phyloP scores from a whole-genome alignment of 345 rosid genomes.

The Hibiscus syriacus region DNA sequence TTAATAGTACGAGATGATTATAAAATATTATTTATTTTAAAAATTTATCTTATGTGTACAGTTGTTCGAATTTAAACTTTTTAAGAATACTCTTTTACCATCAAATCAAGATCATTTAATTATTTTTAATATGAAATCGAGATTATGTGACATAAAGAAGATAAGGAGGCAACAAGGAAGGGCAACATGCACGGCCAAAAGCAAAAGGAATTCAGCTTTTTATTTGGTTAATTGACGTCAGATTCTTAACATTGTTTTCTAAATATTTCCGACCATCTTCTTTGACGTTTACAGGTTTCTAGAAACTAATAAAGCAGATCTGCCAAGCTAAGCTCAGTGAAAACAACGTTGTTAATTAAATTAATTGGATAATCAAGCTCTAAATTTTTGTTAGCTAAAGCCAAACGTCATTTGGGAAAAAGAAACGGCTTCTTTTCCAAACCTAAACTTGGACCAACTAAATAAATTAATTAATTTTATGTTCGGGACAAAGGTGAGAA shows the following conservation, averaged over 20 bases:
- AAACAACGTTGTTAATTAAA: neutral
- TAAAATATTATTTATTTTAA: too few relatives aligned
- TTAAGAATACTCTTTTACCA: too few relatives aligned
- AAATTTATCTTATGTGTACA: too few relatives aligned
- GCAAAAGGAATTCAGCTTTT: neutral
- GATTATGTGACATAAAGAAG: too few relatives aligned
- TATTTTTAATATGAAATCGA: too few relatives aligned
- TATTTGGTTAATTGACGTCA: slow-evolving; percentile 6
- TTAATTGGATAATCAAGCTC: neutral
- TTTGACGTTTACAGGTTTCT: slow-evolving; percentile 17
- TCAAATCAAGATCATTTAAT: too few relatives aligned
- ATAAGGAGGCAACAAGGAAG: neutral
- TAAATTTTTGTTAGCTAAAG: neutral
- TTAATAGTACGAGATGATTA: too few relatives aligned
- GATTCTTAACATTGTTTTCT: slow-evolving; percentile 5
- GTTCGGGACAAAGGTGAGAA: too few relatives aligned
- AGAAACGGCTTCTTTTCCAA: slow-evolving; percentile 5
- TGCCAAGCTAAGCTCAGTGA: neutral
- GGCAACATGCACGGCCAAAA: neutral
- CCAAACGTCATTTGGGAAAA: neutral
- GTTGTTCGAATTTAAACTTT: too few relatives aligned
- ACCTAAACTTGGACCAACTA: slow-evolving; percentile 7
- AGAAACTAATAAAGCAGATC: neutral
- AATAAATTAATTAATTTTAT: neutral
- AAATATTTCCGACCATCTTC: neutral